A percentile compares a stretch with the other conserved stretches of the same genome.
Conservation (phyloP, 2,329 filamentous ascomycete species). For the Rhexocercosporidium sp. region DNA sequence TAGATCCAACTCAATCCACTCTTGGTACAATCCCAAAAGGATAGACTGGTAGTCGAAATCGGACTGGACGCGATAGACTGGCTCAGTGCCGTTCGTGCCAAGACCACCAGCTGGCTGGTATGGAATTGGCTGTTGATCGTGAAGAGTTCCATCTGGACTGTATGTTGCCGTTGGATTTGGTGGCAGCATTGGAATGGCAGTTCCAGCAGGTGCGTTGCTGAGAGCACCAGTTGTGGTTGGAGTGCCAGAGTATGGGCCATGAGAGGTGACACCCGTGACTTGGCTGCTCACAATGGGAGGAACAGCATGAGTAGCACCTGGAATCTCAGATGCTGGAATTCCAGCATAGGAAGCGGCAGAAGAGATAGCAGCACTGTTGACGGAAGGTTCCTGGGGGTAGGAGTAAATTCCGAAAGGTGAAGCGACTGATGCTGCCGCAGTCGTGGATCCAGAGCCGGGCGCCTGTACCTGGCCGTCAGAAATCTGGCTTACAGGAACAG, state of each 20-base stretch:
- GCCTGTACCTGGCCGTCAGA: slow-evolving; percentile 25
- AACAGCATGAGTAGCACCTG: slow-evolving; percentile 35
- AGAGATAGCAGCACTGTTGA: slow-evolving; percentile 36
- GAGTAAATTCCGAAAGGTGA: slow-evolving; percentile 30
- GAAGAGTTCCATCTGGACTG: slow-evolving; percentile 71
- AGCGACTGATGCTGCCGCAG: slow-evolving; percentile 4
- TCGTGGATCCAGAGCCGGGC: not conserved
- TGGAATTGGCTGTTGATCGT: slow-evolving; percentile 70
- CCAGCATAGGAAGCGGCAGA: slow-evolving; percentile 35
- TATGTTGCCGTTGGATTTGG: slow-evolving; percentile 71
- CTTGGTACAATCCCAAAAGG: slow-evolving; percentile 77
- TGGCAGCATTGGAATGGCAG: slow-evolving; percentile 62
- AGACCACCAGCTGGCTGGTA: slow-evolving; percentile 75
- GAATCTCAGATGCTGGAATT: slow-evolving; percentile 36
- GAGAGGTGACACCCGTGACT: slow-evolving; percentile 64
- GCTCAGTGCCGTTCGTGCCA: slow-evolving; percentile 77
- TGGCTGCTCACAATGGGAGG: slow-evolving; percentile 52
- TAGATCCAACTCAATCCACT: slow-evolving; percentile 84
- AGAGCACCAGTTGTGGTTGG: slow-evolving; percentile 74
- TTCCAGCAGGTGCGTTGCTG: slow-evolving; percentile 59
- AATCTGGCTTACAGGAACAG: slow-evolving; percentile 14
- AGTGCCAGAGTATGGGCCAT: slow-evolving; percentile 71
- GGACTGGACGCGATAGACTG: slow-evolving; percentile 77
- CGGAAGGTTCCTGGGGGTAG: slow-evolving; percentile 33
- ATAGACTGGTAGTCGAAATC: slow-evolving; percentile 82